phyloP scores from a whole-genome alignment of 352 stramenopile species.

The Phytophthora lateralis region DNA sequence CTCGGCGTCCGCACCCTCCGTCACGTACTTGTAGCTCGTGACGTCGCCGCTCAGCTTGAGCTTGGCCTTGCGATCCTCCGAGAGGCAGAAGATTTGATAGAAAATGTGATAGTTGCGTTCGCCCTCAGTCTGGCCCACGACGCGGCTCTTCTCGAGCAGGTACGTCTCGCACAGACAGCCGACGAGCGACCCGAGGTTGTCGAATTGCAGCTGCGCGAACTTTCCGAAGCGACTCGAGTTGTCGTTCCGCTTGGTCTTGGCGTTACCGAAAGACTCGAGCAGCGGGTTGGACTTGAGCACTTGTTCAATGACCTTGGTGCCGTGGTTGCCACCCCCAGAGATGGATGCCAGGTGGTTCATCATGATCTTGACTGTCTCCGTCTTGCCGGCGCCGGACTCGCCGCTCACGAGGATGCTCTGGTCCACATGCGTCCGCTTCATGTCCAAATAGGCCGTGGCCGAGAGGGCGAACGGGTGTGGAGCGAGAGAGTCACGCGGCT shows the following conservation, averaged over 20 bases:
- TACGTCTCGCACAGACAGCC: constrained; percentile 90
- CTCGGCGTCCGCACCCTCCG: constrained; percentile 53
- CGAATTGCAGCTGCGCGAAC: constrained; percentile 83
- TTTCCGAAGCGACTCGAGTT: constrained; percentile 85
- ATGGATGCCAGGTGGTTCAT: constrained; percentile 85
- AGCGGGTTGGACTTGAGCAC: constrained; percentile 81
- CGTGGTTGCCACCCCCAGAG: constrained; percentile 65
- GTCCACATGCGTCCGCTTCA: constrained; percentile 77
- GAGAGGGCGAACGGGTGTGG: constrained; percentile 81
- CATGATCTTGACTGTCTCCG: constrained; percentile 95
- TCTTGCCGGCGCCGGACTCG: constrained; percentile 92
- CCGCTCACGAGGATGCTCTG: constrained; percentile 89
- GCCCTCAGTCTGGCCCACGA: constrained; percentile 88
- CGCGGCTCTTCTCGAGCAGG: constrained; percentile 96
- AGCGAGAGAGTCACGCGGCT: constrained; percentile 53
- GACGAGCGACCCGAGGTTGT: constrained; percentile 60
- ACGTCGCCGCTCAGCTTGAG: constrained; percentile 67
- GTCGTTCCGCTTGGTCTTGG: constrained; percentile 87
- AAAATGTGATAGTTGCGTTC: constrained; percentile 99
- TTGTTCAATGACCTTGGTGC: constrained; percentile 80
- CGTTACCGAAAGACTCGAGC: constrained; percentile 80
- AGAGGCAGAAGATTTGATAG: constrained; percentile 92
- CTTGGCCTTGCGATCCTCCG: constrained; percentile 45
- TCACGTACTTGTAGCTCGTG: constrained; percentile 82
- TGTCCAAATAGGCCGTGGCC: constrained; percentile 69